Conservation (phyloP, 257 asterid genomes). For the Fraxinus pennsylvanica region DNA sequence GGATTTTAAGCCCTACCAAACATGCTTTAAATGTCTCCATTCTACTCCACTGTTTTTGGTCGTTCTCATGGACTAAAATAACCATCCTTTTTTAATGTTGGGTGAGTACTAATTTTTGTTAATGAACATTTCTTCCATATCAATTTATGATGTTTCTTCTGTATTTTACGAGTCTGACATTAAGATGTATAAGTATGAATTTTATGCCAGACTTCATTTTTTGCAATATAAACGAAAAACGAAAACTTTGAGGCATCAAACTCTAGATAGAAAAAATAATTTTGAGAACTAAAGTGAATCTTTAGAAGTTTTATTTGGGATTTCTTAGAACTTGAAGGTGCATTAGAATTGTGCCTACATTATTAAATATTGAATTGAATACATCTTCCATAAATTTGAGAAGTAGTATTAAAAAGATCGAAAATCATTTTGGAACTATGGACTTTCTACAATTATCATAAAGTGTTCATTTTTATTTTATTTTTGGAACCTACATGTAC, state of each 20-base stretch:
- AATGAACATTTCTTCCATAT: not conserved
- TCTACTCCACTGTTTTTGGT: not conserved
- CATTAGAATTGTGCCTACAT: not conserved
- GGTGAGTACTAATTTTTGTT: not conserved
- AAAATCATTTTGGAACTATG: not conserved
- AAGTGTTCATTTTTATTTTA: not conserved
- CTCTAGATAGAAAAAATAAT: not conserved
- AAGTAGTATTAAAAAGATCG: not conserved
- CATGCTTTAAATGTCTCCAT: not conserved
- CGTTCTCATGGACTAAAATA: not conserved
- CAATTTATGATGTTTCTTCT: not conserved
- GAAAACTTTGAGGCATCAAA: not conserved
- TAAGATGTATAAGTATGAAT: not conserved
- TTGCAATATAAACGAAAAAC: not conserved
- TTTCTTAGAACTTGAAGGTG: not conserved
- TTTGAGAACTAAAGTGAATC: conserved; percentile 12
- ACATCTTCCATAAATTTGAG: not conserved
- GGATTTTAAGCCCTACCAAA: no score
- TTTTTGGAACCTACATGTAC: not conserved
- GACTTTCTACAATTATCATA: not conserved
- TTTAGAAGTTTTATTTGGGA: conserved; percentile 8
- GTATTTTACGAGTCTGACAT: not conserved
- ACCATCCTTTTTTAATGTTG: not conserved
- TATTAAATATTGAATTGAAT: not conserved
- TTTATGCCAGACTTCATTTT: not conserved